Evolutionary conservation across 169 alveolate species (phyloP), one percentile per base, ranked within the genome.

Genomic region (Condylostoma magnum): DNA sequence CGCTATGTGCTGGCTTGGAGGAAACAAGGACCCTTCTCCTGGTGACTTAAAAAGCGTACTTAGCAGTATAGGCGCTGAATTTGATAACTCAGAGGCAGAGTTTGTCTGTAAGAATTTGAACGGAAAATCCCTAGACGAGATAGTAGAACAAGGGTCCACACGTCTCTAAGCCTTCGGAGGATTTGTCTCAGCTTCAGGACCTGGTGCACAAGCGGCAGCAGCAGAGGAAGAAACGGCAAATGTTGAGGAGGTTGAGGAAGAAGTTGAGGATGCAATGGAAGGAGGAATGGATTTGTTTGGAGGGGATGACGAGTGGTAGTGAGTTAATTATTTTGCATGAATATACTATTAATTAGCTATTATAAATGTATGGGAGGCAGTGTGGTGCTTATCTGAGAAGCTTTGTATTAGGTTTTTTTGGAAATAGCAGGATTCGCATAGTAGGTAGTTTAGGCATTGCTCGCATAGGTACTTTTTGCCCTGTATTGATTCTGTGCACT

Each of bases 211-310:
- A 38, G 76, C 18, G 31, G 27, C 10, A 30, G 65, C 52, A 2
- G 65, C 76, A 12, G 48, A 46, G 34, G 31, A 38, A 20, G 33
- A 67, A 33, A 53, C 27, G 34, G 73, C 38, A 46, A 63, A 63
- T 54, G 36, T 48, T 48, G 76, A 67, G 50, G 66, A 22, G 12
- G 25, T 18, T 2, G 52, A 67, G 50, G 73, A 63, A 27, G 48
- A 46, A 67, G 76, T 33, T 12, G 73, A 63, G 38, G 73, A 63
- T 20, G 48, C 46, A 8, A 10, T 41, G 18, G 76, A 44, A 44
- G 76, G 76, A 22, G 76, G 52, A 30, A 47, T 67, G 66, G 76
- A 38, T 20, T 34, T 67, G 1, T 67, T 67, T 36, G 76, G 76
- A 28, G 76, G 53, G 22, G 58, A 18, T 6, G 58, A 50, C 33